These are phyloP conservation scores for Kitagawia praeruptora DNA, from an alignment of 129 eudicot genomes.

Conservation along the genomic window DNA sequence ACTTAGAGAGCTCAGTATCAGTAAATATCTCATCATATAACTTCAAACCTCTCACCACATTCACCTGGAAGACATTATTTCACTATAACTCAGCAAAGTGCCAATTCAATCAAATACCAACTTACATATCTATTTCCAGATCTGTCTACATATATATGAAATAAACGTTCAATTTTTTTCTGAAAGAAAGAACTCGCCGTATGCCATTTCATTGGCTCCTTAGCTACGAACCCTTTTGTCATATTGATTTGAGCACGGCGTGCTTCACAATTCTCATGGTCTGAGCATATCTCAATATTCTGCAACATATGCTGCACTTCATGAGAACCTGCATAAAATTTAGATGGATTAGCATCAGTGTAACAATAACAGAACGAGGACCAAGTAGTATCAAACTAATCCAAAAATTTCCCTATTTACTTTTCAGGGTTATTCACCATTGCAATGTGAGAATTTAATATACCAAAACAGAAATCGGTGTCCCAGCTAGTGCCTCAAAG, in stretches of 20 bases:
- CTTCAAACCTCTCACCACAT: conserved; percentile 95
- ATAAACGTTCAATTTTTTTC: not conserved
- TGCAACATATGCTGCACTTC: conserved; percentile 41
- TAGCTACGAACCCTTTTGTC: conserved; percentile 91
- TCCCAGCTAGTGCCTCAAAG: not conserved
- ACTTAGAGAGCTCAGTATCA: conserved; percentile 61
- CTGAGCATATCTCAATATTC: conserved; percentile 50
- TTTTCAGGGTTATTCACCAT: not conserved
- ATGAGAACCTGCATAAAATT: conserved; percentile 47
- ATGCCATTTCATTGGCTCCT: conserved; percentile 95
- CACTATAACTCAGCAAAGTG: conserved; percentile 5
- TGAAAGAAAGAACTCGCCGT: conserved; percentile 56
- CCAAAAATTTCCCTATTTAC: not conserved
- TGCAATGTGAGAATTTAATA: not conserved
- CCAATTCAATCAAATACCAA: not conserved
- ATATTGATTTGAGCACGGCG: conserved; percentile 83
- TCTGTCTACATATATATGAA: not conserved
- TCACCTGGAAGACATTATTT: conserved; percentile 50
- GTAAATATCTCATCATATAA: conserved; percentile 76
- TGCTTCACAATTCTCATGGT: conserved; percentile 69
- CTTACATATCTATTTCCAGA: not conserved
- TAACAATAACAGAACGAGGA: not conserved
- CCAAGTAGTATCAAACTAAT: not conserved
- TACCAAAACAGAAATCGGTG: not conserved
- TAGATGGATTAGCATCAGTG: not conserved